Conservation (phyloP, 1,139 yeast species). For the Lodderomyces elongisporus region DNA sequence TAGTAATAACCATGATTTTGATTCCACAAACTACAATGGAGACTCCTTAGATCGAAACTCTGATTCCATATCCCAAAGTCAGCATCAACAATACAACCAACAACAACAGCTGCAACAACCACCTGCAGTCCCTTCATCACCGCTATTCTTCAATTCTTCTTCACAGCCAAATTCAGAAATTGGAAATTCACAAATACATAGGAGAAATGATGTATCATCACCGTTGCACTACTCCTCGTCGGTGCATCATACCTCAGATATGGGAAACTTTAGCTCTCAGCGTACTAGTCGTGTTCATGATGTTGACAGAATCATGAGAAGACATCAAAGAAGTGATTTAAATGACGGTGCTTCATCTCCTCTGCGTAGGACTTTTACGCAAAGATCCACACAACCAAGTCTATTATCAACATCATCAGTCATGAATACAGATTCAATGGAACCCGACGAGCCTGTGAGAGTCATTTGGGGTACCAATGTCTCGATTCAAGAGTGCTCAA, state of each 20-base stretch:
- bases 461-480: conserved; percentile 99
- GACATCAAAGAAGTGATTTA: conserved; percentile 39
- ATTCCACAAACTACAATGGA: conserved; percentile 5
- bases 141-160: conserved; percentile 52
- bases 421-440: conserved; percentile 24
- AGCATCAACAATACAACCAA: conserved; percentile 18
- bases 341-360: conserved; percentile 42
- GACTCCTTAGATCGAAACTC: conserved; percentile 18
- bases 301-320: conserved; percentile 39
- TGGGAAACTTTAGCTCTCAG: conserved; percentile 15
- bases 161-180: conserved; percentile 42
- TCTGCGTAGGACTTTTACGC: conserved; percentile 28
- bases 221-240: conserved; percentile 46
- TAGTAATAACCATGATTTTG: conserved; percentile 18
- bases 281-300: conserved; percentile 35
- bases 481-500: conserved; percentile 80
- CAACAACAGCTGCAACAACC: no score
- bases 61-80: conserved; percentile 33
- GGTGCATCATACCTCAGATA: conserved; percentile 33
- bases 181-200: conserved; percentile 14
- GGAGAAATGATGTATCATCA: conserved; percentile 30
- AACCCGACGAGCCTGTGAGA: conserved; percentile 63
- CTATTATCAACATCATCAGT: conserved; percentile 25
- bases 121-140: conserved; percentile 61
- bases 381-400: conserved; percentile 10